phyloP scores from a whole-genome alignment of 805 yeast species.

The Candida incommunis region DNA sequence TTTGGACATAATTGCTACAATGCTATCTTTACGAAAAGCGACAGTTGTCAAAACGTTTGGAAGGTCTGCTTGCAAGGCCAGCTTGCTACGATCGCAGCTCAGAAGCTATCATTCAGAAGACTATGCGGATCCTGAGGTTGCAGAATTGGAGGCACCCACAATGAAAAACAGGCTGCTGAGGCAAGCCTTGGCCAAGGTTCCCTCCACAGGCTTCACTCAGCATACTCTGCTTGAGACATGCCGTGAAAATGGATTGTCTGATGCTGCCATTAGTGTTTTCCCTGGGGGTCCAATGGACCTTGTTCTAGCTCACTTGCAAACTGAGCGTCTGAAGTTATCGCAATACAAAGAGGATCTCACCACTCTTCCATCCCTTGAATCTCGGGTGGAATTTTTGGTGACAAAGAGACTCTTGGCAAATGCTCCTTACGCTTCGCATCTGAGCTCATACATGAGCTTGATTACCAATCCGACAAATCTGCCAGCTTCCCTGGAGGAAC shows the following conservation, averaged over 20 bases:
- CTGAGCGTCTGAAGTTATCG: conserved; percentile 21
- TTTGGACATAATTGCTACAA: too few species aligned
- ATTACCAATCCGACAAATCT: conserved; percentile 54
- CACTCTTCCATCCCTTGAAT: conserved; percentile 3
- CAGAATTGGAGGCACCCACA: neutral
- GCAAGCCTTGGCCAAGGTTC: neutral
- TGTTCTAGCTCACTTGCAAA: conserved; percentile 39
- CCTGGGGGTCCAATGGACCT: conserved; percentile 35
- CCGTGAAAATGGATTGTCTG: conserved; percentile 35
- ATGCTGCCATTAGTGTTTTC: conserved; percentile 32
- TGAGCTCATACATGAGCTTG: conserved; percentile 37
- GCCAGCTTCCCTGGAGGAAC: conserved; percentile 42
- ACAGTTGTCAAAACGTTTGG: too few species aligned
- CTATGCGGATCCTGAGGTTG: neutral
- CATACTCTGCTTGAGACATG: conserved; percentile 33
- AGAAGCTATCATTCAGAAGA: neutral
- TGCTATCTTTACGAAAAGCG: too few species aligned
- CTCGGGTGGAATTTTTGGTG: conserved; percentile 26
- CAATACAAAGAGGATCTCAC: conserved; percentile 10
- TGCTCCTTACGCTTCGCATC: conserved; percentile 9
- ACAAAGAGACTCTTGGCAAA: conserved; percentile 37
- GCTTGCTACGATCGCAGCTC: too few species aligned
- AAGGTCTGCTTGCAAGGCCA: too few species aligned
- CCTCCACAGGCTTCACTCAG: neutral
- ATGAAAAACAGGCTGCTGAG: neutral